These are phyloP conservation scores for Phytopythium sindhum DNA, from an alignment of 352 stramenopile species.

Conservation along the genomic window DNA sequence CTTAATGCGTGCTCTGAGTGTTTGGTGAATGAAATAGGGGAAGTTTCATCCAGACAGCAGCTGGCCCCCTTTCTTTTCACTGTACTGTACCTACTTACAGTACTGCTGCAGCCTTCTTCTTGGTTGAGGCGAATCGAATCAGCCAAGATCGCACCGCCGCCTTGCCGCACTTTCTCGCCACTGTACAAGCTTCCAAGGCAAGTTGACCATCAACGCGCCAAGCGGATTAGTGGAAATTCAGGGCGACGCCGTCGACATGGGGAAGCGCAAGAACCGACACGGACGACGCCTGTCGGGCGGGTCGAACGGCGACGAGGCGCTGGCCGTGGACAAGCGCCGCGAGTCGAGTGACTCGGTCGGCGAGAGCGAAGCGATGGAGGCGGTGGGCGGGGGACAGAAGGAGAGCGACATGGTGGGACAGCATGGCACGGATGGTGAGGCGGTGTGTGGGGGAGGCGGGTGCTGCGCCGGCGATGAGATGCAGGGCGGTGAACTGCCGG, in stretches of 20 bases:
- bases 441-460: background rate
- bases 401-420: background rate
- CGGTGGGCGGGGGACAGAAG: background rate
- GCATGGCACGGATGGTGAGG: background rate
- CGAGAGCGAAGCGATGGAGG: background rate
- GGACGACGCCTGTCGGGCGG: background rate
- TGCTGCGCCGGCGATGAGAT: background rate
- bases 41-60: background rate
- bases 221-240: too few relatives aligned
- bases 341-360: background rate
- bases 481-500: background rate
- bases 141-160: background rate
- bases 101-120: too few relatives aligned
- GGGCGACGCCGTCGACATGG: conserved; percentile 2
- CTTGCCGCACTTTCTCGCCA: too few relatives aligned
- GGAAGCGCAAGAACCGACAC: conserved; percentile 6
- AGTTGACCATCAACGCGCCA: too few relatives aligned
- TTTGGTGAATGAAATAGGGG: background rate
- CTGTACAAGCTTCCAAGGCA: too few relatives aligned
- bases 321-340: background rate
- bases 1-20: background rate
- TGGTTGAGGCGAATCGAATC: too few relatives aligned
- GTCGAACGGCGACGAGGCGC: background rate
- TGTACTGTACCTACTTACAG: too few relatives aligned
- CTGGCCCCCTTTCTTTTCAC: too few relatives aligned